Evolutionary conservation across 495 filamentous ascomycete genomes (phyloP).

Genomic region (Aspergillus kassunensis): DNA sequence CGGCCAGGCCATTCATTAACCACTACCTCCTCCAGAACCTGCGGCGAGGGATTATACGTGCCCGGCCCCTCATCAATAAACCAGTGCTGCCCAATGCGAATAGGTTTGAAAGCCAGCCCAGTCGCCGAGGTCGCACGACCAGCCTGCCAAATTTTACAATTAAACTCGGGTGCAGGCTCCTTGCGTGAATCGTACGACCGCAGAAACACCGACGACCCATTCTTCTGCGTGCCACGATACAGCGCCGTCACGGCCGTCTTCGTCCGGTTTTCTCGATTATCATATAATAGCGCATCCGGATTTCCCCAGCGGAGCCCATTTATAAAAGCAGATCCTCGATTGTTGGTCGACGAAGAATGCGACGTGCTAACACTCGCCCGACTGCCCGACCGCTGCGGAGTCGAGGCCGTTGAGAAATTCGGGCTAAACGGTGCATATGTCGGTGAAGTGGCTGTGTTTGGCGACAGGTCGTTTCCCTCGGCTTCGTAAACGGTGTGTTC

Average conservation of each 20-base stretch:
- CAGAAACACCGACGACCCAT: slow-evolving; percentile 64
- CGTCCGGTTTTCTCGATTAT: slow-evolving; percentile 76
- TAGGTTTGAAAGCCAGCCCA: slow-evolving; percentile 90
- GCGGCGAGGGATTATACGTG: slow-evolving; percentile 84
- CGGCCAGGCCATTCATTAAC: slow-evolving; percentile 93
- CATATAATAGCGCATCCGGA: slow-evolving; percentile 66
- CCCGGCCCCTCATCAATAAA: slow-evolving; percentile 93
- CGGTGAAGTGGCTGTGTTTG: slow-evolving; percentile 31
- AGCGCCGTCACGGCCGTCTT: slow-evolving; percentile 96
- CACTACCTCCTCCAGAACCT: slow-evolving; percentile 82
- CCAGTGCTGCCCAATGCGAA: slow-evolving; percentile 85
- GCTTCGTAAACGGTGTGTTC: slow-evolving; percentile 78
- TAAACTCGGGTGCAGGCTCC: slow-evolving; percentile 81
- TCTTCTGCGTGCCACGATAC: slow-evolving; percentile 72
- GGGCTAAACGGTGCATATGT: slow-evolving; percentile 37
- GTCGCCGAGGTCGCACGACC: slow-evolving; percentile 92
- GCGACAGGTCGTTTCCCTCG: slow-evolving; percentile 66
- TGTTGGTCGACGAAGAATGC: slow-evolving; percentile 27
- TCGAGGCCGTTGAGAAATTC: slow-evolving; percentile 17
- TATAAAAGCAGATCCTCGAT: slow-evolving; percentile 35
- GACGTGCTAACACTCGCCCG: slow-evolving; percentile 42
- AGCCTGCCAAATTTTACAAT: slow-evolving; percentile 94
- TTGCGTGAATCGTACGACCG: slow-evolving; percentile 92
- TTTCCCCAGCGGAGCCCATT: slow-evolving; percentile 52
- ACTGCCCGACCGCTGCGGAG: slow-evolving; percentile 44